Evolutionary conservation across 352 stramenopile genomes (phyloP).

Genomic region (Pythium pectinolyticum): DNA sequence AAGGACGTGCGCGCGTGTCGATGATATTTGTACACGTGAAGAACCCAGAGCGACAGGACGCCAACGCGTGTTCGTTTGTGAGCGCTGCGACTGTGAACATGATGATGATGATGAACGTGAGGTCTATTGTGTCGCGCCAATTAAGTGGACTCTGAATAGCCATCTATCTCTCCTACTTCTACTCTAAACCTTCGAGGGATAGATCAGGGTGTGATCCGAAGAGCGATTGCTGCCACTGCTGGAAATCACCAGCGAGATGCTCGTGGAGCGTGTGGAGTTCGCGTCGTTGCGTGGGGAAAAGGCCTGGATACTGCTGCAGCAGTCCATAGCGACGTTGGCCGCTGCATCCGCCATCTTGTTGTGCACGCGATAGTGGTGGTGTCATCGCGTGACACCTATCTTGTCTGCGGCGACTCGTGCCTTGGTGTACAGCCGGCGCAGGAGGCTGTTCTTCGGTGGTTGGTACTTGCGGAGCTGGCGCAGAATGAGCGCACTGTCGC

Average conservation of each 20-base stretch:
- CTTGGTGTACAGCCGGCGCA: neutral
- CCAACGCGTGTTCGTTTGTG: neutral
- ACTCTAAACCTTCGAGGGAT: too few species aligned
- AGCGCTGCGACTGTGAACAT: neutral
- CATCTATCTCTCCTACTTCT: neutral
- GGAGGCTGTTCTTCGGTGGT: neutral
- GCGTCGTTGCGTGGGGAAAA: neutral
- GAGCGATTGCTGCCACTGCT: neutral
- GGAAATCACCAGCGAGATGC: neutral
- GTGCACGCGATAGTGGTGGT: constrained; percentile 12
- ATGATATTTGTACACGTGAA: constrained; percentile 6
- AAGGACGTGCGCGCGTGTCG: constrained; percentile 2
- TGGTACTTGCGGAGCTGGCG: neutral
- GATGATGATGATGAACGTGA: neutral
- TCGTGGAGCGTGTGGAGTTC: neutral
- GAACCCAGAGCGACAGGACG: neutral
- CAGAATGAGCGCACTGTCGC: constrained; percentile 14
- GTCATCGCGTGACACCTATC: neutral
- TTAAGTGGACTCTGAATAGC: neutral
- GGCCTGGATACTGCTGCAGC: neutral
- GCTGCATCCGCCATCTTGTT: constrained; percentile 25
- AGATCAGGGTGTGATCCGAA: too few species aligned
- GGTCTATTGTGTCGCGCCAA: neutral
- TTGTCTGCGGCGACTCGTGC: neutral
- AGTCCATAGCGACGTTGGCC: constrained; percentile 8